phyloP scores from a whole-genome alignment of 768 basidiomycete genomes.

The Rhodotorula babjevae region DNA sequence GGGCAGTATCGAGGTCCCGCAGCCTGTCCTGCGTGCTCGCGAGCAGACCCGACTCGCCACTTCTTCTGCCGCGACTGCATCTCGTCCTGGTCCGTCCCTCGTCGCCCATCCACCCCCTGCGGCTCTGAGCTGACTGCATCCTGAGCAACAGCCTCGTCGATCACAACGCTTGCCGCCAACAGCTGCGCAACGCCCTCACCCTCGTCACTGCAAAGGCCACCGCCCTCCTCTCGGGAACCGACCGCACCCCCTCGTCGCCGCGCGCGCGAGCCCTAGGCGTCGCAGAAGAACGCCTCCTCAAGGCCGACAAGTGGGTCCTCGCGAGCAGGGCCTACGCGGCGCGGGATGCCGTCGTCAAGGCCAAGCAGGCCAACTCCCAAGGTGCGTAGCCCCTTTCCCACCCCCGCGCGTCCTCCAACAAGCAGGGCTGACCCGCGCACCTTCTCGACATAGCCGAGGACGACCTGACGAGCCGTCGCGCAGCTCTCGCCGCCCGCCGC shows the following conservation, averaged over 20 bases:
- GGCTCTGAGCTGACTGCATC: not conserved
- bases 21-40: conserved; percentile 15
- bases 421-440: too few species aligned
- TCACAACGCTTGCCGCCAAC: conserved; percentile 12
- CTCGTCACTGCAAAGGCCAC: conserved; percentile 14
- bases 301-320: conserved; percentile 27
- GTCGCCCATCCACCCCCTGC: not conserved
- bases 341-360: conserved; percentile 7
- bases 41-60: not conserved
- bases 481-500: not conserved
- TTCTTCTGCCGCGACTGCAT: conserved; percentile 25
- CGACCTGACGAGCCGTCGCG: not conserved
- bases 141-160: conserved; percentile 13
- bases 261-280: conserved; percentile 6
- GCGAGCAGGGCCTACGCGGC: conserved; percentile 13
- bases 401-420: too few species aligned
- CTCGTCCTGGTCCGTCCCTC: conserved; percentile 3
- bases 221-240: conserved; percentile 4
- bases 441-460: not conserved
- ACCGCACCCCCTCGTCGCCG: not conserved
- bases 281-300: conserved; percentile 17
- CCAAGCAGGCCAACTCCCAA: not conserved
- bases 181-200: conserved; percentile 20
- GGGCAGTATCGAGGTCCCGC: not conserved
- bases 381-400: not conserved